Percentiles rank a stretch among this genome's conserved stretches.
Conservation (phyloP, 2,329 filamentous ascomycete species). For the Fusarium scirpi region DNA sequence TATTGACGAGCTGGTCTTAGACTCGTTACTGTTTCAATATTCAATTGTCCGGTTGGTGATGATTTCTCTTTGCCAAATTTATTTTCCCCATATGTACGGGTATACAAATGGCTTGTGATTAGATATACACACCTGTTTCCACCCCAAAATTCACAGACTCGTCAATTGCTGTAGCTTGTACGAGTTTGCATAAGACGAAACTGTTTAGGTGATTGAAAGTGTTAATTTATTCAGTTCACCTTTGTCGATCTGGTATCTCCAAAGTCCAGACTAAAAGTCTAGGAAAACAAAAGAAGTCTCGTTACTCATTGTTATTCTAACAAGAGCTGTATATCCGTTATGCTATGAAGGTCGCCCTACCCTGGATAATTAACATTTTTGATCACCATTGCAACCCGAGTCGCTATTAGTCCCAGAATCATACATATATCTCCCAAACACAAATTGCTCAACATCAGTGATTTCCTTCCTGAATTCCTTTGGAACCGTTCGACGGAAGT, state of each 20-base stretch:
- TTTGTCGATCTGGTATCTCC: not conserved
- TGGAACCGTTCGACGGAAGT: conserved; percentile 54
- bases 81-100: not conserved
- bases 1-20: not conserved
- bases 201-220: not conserved
- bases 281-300: not conserved
- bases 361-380: conserved; percentile 4
- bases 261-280: not conserved
- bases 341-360: not conserved
- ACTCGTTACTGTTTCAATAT: not conserved
- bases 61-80: not conserved
- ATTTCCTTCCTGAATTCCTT: conserved; percentile 42
- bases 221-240: not conserved
- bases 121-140: not conserved
- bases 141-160: not conserved
- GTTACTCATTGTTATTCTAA: not conserved
- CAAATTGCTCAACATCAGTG: conserved; percentile 39
- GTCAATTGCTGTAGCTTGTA: not conserved
- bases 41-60: not conserved
- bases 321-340: not conserved
- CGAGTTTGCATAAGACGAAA: not conserved
- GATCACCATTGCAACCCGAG: conserved; percentile 12
- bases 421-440: conserved; percentile 36
- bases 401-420: conserved; percentile 23
- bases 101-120: not conserved